These are phyloP conservation scores for Laguncularia racemosa DNA, from an alignment of 345 rosid species.

Conservation along the genomic window DNA sequence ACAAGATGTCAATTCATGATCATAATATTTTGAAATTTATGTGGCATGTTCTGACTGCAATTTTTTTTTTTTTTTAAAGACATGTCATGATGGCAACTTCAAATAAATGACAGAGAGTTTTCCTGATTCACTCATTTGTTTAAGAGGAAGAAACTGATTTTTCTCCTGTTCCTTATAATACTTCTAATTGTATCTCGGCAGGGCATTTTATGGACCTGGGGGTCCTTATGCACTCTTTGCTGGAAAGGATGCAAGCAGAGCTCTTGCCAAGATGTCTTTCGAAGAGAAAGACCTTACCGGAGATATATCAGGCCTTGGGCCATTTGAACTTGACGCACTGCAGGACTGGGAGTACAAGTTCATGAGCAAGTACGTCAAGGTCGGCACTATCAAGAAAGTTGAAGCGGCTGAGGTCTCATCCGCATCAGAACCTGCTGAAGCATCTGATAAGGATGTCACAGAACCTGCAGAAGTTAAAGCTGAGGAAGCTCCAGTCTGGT, in stretches of 20 bases:
- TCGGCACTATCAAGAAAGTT: constrained; percentile 59
- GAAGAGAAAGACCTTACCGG: constrained; percentile 89
- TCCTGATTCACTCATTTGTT: no score
- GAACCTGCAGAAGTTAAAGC: constrained; percentile 34
- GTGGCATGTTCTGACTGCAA: no score
- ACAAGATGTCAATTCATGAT: no score
- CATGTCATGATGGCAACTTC: no score
- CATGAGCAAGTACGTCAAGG: constrained; percentile 93
- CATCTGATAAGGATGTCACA: constrained; percentile 27
- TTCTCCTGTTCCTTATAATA: no score
- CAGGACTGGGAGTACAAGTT: constrained; percentile 99
- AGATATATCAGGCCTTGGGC: constrained; percentile 91
- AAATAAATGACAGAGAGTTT: no score
- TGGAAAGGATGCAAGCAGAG: constrained; percentile 95
- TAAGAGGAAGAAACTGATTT: no score
- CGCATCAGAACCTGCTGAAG: constrained; percentile 32
- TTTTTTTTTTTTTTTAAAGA: no score
- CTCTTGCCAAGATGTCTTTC: constrained; percentile 98
- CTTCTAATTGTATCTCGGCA: constrained; percentile 15
- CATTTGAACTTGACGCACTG: constrained; percentile 86
- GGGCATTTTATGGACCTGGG: constrained; percentile 99
- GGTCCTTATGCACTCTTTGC: constrained; percentile 97
- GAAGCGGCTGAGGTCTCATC: constrained; percentile 26
- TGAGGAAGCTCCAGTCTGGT: constrained; percentile 15
- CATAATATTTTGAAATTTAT: no score